phyloP scores from a whole-genome alignment of 2,329 filamentous ascomycete genomes.

The Trichoderma hamatum region DNA sequence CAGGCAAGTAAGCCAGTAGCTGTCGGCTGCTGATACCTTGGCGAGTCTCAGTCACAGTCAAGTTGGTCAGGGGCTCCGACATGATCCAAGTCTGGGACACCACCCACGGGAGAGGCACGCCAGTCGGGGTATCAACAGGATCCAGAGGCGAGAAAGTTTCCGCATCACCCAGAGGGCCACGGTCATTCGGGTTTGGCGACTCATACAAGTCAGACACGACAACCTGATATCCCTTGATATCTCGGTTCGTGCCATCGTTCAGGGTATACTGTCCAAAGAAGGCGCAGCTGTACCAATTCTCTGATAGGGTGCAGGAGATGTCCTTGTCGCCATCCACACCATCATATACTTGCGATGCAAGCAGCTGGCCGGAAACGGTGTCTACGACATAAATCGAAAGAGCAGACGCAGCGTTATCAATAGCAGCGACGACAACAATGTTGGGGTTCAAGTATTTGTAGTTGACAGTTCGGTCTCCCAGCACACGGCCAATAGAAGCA shows the following conservation, averaged over 20 bases:
- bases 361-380: conserved; percentile 78
- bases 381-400: conserved; percentile 82
- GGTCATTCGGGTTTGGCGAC: conserved; percentile 79
- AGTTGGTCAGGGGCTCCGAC: conserved; percentile 73
- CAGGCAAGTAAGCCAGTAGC: conserved; percentile 76
- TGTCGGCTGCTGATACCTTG: conserved; percentile 89
- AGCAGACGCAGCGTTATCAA: conserved; percentile 59
- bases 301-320: conserved; percentile 77
- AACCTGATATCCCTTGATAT: conserved; percentile 82
- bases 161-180: conserved; percentile 72
- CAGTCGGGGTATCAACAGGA: conserved; percentile 60
- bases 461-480: conserved; percentile 87
- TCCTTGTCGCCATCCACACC: conserved; percentile 75
- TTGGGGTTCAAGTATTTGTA: conserved; percentile 98
- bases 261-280: conserved; percentile 67
- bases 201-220: conserved; percentile 89
- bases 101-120: conserved; percentile 69
- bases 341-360: conserved; percentile 70
- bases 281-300: conserved; percentile 95
- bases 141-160: conserved; percentile 78
- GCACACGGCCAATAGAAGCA: conserved; percentile 90
- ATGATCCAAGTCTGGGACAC: conserved; percentile 81
- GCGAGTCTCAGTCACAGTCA: conserved; percentile 84
- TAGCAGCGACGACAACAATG: conserved; percentile 72
- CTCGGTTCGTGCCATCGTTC: conserved; percentile 54